These are phyloP conservation scores for Cylindrodendrum hubeiense DNA, from an alignment of 2,329 filamentous ascomycete genomes.

Conservation along the genomic window DNA sequence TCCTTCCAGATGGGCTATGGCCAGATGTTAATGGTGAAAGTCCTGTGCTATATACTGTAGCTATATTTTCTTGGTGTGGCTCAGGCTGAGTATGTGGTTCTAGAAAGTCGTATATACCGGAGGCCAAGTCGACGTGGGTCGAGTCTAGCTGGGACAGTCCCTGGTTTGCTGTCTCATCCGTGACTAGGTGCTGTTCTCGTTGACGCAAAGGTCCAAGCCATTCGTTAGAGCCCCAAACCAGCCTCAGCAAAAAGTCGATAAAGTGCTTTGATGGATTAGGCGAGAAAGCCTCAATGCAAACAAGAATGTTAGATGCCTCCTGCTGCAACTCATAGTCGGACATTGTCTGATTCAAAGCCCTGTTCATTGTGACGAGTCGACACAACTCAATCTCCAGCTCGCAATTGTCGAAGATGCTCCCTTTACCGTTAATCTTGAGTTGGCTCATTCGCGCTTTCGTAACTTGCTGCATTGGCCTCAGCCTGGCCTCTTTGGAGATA, in stretches of 20 bases:
- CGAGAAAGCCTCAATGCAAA: neutral
- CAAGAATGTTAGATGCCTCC: slow-evolving; percentile 28
- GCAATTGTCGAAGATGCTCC: slow-evolving; percentile 36
- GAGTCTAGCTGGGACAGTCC: neutral
- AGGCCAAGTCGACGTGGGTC: neutral
- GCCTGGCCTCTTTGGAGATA: slow-evolving; percentile 30
- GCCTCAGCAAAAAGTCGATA: slow-evolving; percentile 32
- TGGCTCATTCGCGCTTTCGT: slow-evolving; percentile 30
- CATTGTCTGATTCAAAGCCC: slow-evolving; percentile 24
- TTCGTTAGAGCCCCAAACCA: slow-evolving; percentile 31
- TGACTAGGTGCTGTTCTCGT: neutral
- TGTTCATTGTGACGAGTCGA: slow-evolving; percentile 29
- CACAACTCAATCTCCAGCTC: slow-evolving; percentile 30
- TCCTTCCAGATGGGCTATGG: too few species aligned
- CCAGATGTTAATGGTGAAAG: too few species aligned
- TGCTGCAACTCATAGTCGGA: slow-evolving; percentile 35
- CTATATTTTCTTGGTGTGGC: too few species aligned
- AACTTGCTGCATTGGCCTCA: slow-evolving; percentile 29
- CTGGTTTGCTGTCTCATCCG: neutral
- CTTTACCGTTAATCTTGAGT: slow-evolving; percentile 35
- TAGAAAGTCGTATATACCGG: too few species aligned
- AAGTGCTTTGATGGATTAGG: slow-evolving; percentile 27
- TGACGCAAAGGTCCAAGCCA: slow-evolving; percentile 31
- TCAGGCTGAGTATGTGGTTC: too few species aligned
- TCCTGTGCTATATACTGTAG: neutral